Base-by-base conservation (phyloP, 371 early-diverging fungal species). In the Lichtheimia ramosa region DNA sequence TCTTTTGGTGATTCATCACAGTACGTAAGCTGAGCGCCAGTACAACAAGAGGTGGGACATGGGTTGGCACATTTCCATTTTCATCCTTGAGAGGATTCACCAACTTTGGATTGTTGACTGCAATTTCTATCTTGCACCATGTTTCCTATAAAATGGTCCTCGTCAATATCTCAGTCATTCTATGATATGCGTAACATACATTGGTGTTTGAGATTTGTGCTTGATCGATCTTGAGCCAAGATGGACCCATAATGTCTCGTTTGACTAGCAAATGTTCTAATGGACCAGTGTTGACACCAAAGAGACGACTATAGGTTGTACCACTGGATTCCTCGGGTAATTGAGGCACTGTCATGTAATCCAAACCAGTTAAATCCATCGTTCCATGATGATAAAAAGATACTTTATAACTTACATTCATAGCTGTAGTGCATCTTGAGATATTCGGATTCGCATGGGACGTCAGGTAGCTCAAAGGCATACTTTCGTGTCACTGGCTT, bases 161-260 rank as follows among this genome's bases (percentile, higher is more conserved):
- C 42, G 61, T 18, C 53, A 60, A 13, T 8, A 12, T 0, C 34
- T 34, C 10, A 10, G 2, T 34, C 34, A 0, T 39, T 14, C 25
- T 14, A 14, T 21, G 5, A 23, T n/a, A 18, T 15, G 25, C 12
- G 20, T 13, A 34, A 64, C 68, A 63, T 73, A 84, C 87, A 58
- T 78, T 84, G 10, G 67, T 74, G 34, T 58, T 70, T 48, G 62
- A 73, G 8, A 83, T 59, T 40, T 59, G 60, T 4, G 86, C 75
- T 39, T 84, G 61, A 28, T 63, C 69, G 41, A 98, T 79, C 27
- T 81, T 71, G 5, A 99, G 73, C 99, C 99, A 99, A 62, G 92
- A 91, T 2, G 99, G 99, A 1, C 99, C 99, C 96, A 96, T 98
- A 34, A 99, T 75, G 63, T 93, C 89, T 43, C 96, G 88, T 69